Base-by-base conservation (phyloP, 257 asterid genomes). In the Paulownia fortunei region DNA sequence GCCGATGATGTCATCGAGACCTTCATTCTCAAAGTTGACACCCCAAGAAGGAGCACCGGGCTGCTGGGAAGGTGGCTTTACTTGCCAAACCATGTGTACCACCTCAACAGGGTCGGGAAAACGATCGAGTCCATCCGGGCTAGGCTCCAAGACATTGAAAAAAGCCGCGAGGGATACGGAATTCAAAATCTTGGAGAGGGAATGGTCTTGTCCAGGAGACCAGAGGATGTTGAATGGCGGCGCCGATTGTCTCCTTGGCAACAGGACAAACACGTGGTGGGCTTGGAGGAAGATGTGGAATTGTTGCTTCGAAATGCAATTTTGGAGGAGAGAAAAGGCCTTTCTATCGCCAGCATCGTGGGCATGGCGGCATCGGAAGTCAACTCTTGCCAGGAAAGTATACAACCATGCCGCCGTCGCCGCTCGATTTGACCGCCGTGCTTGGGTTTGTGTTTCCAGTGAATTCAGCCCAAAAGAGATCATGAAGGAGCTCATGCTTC, bases 1-100 rank as follows among this genome's bases (percentile, higher is more conserved):
- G 72, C 84, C 8, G 85, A 83, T 61, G 87, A 83, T 72, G 63
- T 30, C 36, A 41, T 80, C 16, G 70, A 71, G 32, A 16, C 61
- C 16, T 77, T 80, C 68, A 24, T 41, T 69, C 55, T 39, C 65
- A 67, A 83, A 42, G 68, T 62, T 13, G 72, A 30, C 54, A 19
- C 41, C 21, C 60, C 46, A 10, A 5, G 8, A 67, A 71, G 18
- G 34, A 32, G 34, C 24, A 54, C 44, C 30, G 44, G 23, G 19
- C 11, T 66, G 24, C 49, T 36, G 8, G 63, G 6, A 10, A 49
- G 24, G 3, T 16, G 11, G 10, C 46, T 24, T 3, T 52, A 19
- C 73, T 34, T 15, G 0, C 58, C 78, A 1, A 0, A 0, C 13
- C 77, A 55, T 32, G 6, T 54, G 6, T 30, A 6, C 37, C 8